Evolutionary conservation across 148 eudicot species (phyloP).

Genomic region (Fagopyrum tataricum): DNA sequence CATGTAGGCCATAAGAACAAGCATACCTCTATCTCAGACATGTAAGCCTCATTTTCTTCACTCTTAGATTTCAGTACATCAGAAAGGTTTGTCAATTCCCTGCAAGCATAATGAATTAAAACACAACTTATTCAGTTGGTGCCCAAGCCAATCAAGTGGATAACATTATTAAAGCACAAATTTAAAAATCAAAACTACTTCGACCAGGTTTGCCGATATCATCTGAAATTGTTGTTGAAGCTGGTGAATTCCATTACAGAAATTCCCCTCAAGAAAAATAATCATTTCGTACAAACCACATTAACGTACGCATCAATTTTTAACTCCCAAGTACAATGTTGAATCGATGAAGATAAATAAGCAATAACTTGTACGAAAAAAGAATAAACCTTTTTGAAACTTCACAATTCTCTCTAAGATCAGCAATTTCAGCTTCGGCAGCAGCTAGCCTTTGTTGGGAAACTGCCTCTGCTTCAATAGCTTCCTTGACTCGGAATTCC

Average conservation of each 20-base stretch:
- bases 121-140: too few species aligned
- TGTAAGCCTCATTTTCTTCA: constrained; percentile 86
- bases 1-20: neutral
- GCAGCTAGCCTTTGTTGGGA: constrained; percentile 87
- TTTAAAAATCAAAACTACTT: neutral
- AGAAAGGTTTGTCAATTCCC: constrained; percentile 55
- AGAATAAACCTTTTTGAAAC: constrained; percentile 51
- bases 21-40: constrained; percentile 86
- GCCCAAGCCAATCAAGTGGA: too few species aligned
- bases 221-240: neutral
- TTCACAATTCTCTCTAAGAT: constrained; percentile 67
- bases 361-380: neutral
- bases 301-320: too few species aligned
- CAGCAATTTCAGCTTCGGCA: constrained; percentile 90
- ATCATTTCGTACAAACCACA: too few species aligned
- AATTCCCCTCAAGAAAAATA: too few species aligned
- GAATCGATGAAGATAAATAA: neutral
- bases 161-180: too few species aligned
- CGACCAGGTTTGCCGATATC: neutral
- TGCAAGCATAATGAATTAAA: constrained; percentile 22
- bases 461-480: constrained; percentile 85
- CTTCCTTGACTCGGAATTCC: constrained; percentile 75
- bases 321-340: too few species aligned
- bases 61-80: constrained; percentile 65
- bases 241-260: too few species aligned